Conservation (phyloP, 148 eudicot species). For the Chenopodium formosanum region DNA sequence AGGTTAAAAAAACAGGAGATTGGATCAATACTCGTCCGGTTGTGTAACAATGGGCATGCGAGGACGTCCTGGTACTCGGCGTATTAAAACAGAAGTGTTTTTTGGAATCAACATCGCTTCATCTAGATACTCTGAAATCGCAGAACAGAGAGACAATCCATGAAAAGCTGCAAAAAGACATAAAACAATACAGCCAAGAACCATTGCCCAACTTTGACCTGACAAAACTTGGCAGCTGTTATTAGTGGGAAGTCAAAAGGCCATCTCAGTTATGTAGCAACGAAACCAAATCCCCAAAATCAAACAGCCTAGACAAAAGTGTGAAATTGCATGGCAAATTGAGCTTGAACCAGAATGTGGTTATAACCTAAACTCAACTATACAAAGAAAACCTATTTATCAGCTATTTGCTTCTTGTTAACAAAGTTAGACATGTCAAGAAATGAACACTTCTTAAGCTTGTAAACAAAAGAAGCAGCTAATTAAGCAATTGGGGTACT, state of each 20-base stretch:
- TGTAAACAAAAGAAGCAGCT: background rate
- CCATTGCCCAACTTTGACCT: constrained; percentile 20
- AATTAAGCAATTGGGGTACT: background rate
- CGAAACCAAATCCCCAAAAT: background rate
- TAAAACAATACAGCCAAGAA: constrained; percentile 28
- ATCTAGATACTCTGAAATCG: constrained; percentile 92
- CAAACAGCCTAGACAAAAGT: constrained; percentile 5
- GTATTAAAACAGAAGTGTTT: constrained; percentile 88
- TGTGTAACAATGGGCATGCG: constrained; percentile 82
- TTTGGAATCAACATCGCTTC: constrained; percentile 86
- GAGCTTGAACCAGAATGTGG: background rate
- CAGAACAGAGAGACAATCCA: constrained; percentile 40
- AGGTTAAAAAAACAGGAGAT: constrained; percentile 37
- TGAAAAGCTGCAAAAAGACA: constrained; percentile 46
- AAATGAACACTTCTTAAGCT: background rate
- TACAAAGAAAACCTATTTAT: background rate
- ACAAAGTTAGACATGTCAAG: background rate
- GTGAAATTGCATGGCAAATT: background rate
- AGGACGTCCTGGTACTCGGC: constrained; percentile 90
- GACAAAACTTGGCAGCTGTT: constrained; percentile 4
- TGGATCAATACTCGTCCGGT: constrained; percentile 72
- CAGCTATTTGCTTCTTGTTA: background rate
- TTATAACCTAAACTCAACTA: background rate
- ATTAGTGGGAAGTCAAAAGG: background rate
- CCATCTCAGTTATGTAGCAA: constrained; percentile 4